Base-by-base conservation (phyloP, 257 asterid species). In the Scutellaria galericulata region DNA sequence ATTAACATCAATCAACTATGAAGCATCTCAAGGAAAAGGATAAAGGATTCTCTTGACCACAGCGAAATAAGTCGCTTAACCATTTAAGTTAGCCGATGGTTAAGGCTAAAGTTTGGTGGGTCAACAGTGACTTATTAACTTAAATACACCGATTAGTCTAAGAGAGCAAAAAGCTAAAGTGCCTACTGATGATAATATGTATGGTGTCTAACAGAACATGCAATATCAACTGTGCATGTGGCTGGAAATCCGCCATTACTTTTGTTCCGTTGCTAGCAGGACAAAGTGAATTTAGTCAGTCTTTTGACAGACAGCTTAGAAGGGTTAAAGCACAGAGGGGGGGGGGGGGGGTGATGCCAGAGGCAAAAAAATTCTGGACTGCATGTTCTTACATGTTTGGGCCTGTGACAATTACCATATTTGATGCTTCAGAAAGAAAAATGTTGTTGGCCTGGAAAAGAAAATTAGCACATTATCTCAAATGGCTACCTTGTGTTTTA, bases 341-440 rank as follows among this genome's bases (percentile, higher is more conserved):
- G 41, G 18, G 14, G 8, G 0, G 37, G 37, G 37, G 37, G 37
- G 35, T 2, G 35, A 3, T 2, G 54, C 35, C 61, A 18, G 35
- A 39, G 35, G 62, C 57, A 44, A 59, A 57, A 64, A 69, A 5
- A 53, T 51, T 61, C 4, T 14, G 73, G 63, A 55, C 37, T 41
- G 62, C 48, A 44, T 58, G 61, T 69, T 66, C 97, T 91, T 89
- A 94, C 99, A 94, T 94, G 91, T 94, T 94, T 76, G 99, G 99
- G 72, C 99, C 99, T 18, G 88, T 88, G 78, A 94, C 96, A 64
- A 91, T 77, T 47, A 89, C 85, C 96, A 91, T 89, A 79, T 91
- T 91, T 79, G 99, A 92, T 77, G 97, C 97, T 81, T 91, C 99
- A 70, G 99, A 91, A 55, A 94, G 97, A 83, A 86, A 91, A 64